A percentile compares a stretch with the other conserved stretches of the same genome.
These are phyloP conservation scores for Fusarium fujikuroi DNA, from an alignment of 2,329 filamentous ascomycete genomes.

Conservation along the genomic window DNA sequence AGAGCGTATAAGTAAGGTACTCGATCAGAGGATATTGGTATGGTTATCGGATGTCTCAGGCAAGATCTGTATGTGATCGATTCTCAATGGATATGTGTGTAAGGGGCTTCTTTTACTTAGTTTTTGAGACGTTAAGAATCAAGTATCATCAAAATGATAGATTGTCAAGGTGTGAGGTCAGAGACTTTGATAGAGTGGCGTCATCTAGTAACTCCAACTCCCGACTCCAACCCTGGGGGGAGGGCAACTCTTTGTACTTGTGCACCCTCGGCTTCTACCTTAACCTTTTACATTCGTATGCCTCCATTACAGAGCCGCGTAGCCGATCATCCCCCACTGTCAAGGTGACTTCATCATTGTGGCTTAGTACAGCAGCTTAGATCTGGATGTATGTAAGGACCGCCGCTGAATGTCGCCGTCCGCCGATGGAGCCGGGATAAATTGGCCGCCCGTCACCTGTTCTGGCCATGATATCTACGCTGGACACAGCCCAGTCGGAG, in stretches of 20 bases:
- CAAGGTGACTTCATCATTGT: constrained; percentile 38
- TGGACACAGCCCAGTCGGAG: background rate
- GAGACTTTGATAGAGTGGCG: constrained; percentile 27
- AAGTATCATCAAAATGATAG: background rate
- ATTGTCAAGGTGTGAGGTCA: constrained; percentile 16
- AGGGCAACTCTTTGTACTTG: constrained; percentile 29
- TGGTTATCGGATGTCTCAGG: background rate
- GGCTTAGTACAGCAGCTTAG: constrained; percentile 32
- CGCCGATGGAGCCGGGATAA: constrained; percentile 7
- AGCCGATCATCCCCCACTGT: constrained; percentile 19
- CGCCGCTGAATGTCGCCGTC: constrained; percentile 12
- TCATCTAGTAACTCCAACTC: constrained; percentile 19
- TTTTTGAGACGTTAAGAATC: background rate
- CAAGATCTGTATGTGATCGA: background rate
- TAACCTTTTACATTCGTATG: constrained; percentile 9
- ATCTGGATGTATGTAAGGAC: background rate
- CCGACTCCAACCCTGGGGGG: background rate
- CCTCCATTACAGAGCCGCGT: constrained; percentile 18
- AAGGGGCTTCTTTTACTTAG: background rate
- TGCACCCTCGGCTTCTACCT: background rate
- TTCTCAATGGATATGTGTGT: background rate
- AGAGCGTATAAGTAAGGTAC: background rate
- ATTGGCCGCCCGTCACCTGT: constrained; percentile 1
- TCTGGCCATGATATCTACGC: background rate
- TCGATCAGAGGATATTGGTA: background rate